phyloP scores from a whole-genome alignment of 805 yeast genomes.

The Metschnikowia shivogae region DNA sequence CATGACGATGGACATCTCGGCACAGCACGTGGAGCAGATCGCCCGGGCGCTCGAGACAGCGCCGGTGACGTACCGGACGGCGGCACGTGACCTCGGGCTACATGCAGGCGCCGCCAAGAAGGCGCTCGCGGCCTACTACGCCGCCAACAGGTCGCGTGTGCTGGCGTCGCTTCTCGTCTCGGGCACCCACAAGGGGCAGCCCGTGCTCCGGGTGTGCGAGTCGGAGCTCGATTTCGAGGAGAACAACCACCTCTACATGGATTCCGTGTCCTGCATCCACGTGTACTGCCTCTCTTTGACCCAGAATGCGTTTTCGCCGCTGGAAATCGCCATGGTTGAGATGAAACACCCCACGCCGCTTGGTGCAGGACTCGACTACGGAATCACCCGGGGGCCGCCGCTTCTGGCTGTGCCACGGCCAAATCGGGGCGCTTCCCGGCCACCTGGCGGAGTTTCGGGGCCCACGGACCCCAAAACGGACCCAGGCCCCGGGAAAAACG shows the following conservation, averaged over 20 bases:
- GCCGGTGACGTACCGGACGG: constrained; percentile 38
- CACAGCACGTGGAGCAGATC: constrained; percentile 28
- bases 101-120: constrained; percentile 38
- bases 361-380: constrained; percentile 14
- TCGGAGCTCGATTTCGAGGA: constrained; percentile 24
- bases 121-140: constrained; percentile 36
- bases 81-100: constrained; percentile 38
- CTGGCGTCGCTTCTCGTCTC: constrained; percentile 40
- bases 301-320: constrained; percentile 7
- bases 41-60: constrained; percentile 15
- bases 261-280: constrained; percentile 29
- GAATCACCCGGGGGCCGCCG: constrained; percentile 33
- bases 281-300: constrained; percentile 36
- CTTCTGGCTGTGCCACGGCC: neutral
- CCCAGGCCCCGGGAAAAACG: neutral
- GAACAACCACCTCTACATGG: constrained; percentile 23
- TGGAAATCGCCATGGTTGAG: constrained; percentile 16
- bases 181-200: constrained; percentile 25
- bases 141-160: constrained; percentile 30
- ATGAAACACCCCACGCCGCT: constrained; percentile 10
- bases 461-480: neutral
- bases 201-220: constrained; percentile 20
- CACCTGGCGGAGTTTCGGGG: too few relatives aligned
- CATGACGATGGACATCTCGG: constrained; percentile 29
- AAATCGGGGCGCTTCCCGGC: too few relatives aligned